Conservation (phyloP, 805 yeast species). For the Candida nemodendra region DNA sequence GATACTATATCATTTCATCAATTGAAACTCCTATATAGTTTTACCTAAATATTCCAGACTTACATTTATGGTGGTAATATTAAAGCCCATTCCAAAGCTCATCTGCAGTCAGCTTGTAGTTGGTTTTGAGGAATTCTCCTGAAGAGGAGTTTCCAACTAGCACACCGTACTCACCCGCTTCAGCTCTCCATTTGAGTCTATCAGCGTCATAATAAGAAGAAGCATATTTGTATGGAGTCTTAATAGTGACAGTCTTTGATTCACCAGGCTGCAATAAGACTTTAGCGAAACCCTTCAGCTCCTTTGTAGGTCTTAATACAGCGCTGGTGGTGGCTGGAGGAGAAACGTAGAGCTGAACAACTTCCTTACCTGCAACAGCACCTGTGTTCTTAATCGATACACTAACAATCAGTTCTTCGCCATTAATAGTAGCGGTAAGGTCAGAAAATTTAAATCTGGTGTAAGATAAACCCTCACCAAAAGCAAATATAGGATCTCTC, state of each 20-base stretch:
- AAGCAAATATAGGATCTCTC: slow-evolving; percentile 51
- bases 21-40: no score
- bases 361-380: slow-evolving; percentile 46
- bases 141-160: slow-evolving; percentile 38
- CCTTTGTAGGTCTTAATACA: slow-evolving; percentile 49
- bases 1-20: no score
- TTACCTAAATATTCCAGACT: no score
- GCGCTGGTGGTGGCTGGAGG: slow-evolving; percentile 35
- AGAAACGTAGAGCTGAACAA: slow-evolving; percentile 52
- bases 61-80: background rate
- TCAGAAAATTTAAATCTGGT: slow-evolving; percentile 45
- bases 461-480: slow-evolving; percentile 62
- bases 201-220: slow-evolving; percentile 53
- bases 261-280: slow-evolving; percentile 45
- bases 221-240: slow-evolving; percentile 44
- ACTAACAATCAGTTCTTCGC: slow-evolving; percentile 23
- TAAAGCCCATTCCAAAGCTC: background rate
- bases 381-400: slow-evolving; percentile 52
- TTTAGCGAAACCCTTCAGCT: slow-evolving; percentile 56
- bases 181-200: slow-evolving; percentile 48
- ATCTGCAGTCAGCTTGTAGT: background rate
- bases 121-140: background rate
- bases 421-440: slow-evolving; percentile 34
- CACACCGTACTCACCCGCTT: slow-evolving; percentile 48
- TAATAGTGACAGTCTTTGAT: slow-evolving; percentile 35